Evolutionary conservation across 495 filamentous ascomycete genomes (phyloP), one percentile per base, ranked within the genome.

Genomic region (Aspergillus wentii): DNA sequence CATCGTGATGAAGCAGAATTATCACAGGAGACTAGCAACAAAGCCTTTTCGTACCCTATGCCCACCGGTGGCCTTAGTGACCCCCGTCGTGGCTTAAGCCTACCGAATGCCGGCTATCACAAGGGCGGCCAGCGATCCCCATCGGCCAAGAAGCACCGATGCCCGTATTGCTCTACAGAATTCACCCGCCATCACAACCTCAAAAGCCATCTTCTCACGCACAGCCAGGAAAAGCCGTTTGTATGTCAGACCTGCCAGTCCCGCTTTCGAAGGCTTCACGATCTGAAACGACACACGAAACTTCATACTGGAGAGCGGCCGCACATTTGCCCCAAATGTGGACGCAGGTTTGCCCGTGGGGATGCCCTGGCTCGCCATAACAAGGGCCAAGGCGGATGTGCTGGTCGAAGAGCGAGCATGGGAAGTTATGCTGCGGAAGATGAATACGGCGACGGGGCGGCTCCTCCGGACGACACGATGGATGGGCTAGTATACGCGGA

Each of bases 131-230:
- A 77, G 41, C 73, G 80, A 56, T 79, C 89, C n/a, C 77, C 82
- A 5, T 83, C 84, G 6, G 72, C 77, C 16, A 95, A 94, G 61
- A 92, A 92, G 48, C 91, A 99, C 64, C 94, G 90, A 43, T 99
- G 92, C 52, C 88, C 85, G 2, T 95, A 94, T 60, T 99, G 92
- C 68, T 73, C 86, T 3, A 95, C 94, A 6, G 91, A 94, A 51
- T 99, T 99, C 51, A 99, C 92, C 8, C 77, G 92, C 8, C 94
- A 97, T 55, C 92, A 99, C 56, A 99, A 99, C 47, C 77, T 99
- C n/a, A 99, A 99, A 61, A 95, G 88, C 44, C 92, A 99, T 67
- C 76, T 99, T 22, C 77, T 99, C 41, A 99, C 92, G 0, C 92
- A 99, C 55, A 95, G 91, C 48, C 92, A 99, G 63, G 94, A 97